Base-by-base conservation (phyloP, 2,329 filamentous ascomycete species). In the Monilinia aucupariae region DNA sequence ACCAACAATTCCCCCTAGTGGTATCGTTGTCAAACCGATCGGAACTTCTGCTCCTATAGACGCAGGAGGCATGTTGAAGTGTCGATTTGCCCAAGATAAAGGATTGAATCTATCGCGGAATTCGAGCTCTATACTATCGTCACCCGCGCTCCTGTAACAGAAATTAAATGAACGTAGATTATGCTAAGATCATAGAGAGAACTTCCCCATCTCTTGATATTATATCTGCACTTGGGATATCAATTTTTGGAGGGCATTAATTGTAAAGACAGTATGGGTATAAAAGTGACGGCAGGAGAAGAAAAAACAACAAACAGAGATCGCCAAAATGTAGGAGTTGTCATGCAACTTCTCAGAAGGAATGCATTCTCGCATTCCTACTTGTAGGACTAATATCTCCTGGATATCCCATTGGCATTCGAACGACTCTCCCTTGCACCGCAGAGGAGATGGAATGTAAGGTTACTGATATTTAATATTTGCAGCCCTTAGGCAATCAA, bases 51-150 rank as follows among this genome's bases (percentile, higher is more conserved):
- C 39, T n/a, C 17, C 39, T n/a, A 61, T 39, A 34, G n/a, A 30
- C 6, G 37, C 13, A 61, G 49, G 50, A 34, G 50, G 49, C 59
- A 61, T 61, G 8, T 55, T 61, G 39, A 39, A 48, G 12, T 34
- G 15, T 55, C 1, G 12, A 60, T 15, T 55, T 7, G 4, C 12
- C 9, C 30, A 58, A 34, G 13, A 27, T 43, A n/a, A 15, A 48
- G 4, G 25, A 22, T 61, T 34, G 15, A 30, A 6, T 10, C 5
- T 47, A 8, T 37, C 48, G 41, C 32, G 17, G 15, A 37, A 37
- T 45, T 17, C n/a, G n/a, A 47, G 6, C 15, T 22, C 30, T n/a
- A 27, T 39, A 32, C 25, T 39, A 3, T 55, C 1, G 50, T 6
- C 8, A 15, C 22, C 39, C 39, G 39, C 47, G 2, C 30, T n/a